Evolutionary conservation across 345 rosid species (phyloP).

Genomic region (Aurinia saxatilis): DNA sequence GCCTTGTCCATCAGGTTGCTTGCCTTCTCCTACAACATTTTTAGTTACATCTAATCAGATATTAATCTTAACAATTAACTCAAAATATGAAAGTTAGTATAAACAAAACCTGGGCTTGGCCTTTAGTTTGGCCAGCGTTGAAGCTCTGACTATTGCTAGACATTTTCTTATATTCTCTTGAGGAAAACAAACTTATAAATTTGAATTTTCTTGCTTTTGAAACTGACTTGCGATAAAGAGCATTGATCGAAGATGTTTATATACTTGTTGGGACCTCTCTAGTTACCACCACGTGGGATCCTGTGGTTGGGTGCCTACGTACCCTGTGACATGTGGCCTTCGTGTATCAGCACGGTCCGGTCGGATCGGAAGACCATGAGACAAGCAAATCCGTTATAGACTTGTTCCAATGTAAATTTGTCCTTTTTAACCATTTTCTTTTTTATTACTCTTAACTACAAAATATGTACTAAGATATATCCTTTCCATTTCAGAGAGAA

Average conservation of each 20-base stretch:
- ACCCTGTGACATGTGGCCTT: neutral
- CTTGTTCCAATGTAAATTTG: neutral
- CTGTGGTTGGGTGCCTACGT: neutral
- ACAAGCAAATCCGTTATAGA: conserved; percentile 20
- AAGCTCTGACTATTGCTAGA: conserved; percentile 39
- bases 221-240: conserved; percentile 6
- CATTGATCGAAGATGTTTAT: neutral
- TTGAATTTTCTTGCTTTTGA: conserved; percentile 2
- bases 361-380: conserved; percentile 18
- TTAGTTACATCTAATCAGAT: neutral
- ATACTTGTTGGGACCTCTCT: conserved; percentile 14
- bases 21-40: conserved; percentile 49
- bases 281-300: conserved; percentile 6
- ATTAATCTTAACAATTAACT: neutral
- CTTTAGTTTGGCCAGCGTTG: conserved; percentile 53
- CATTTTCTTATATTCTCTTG: conserved; percentile 17
- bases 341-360: neutral
- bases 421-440: too few relatives aligned
- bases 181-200: neutral
- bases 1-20: conserved; percentile 53
- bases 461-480: too few relatives aligned
- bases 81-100: neutral
- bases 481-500: too few relatives aligned
- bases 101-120: conserved; percentile 44
- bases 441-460: too few relatives aligned